These are phyloP conservation scores for Alternaria arborescens DNA, from an alignment of 2,329 filamentous ascomycete genomes.

Conservation along the genomic window DNA sequence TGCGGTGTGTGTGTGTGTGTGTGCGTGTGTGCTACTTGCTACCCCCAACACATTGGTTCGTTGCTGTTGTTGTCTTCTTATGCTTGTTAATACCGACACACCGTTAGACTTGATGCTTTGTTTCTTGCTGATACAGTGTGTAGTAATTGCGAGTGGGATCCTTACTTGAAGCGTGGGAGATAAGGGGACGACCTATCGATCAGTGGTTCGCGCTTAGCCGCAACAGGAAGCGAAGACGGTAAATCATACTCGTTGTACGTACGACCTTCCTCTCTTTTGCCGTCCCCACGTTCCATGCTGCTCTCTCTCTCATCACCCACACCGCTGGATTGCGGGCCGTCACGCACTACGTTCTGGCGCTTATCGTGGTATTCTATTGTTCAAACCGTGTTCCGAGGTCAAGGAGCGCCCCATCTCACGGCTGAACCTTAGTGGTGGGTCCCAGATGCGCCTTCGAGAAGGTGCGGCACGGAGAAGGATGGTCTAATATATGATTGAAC, in stretches of 20 bases:
- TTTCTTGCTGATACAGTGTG: slow-evolving; percentile 9
- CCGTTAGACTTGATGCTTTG: slow-evolving; percentile 2
- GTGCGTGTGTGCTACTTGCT: background rate
- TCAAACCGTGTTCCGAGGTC: slow-evolving; percentile 2
- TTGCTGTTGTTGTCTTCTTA: slow-evolving; percentile 4
- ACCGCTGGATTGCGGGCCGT: slow-evolving; percentile 5
- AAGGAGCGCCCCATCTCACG: slow-evolving; percentile 13
- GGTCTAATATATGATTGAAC: background rate
- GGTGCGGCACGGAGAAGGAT: slow-evolving; percentile 8
- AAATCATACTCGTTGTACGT: slow-evolving; percentile 4
- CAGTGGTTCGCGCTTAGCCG: slow-evolving; percentile 17
- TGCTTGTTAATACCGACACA: background rate
- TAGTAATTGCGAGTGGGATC: slow-evolving; percentile 9
- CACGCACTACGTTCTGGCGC: slow-evolving; percentile 5
- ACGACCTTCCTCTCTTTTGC: slow-evolving; percentile 5
- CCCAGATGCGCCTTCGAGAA: slow-evolving; percentile 10
- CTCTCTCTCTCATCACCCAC: background rate
- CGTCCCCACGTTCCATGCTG: background rate
- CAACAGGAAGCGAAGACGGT: background rate
- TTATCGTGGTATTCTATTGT: slow-evolving; percentile 1
- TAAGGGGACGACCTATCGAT: slow-evolving; percentile 11
- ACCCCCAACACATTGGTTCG: slow-evolving; percentile 5
- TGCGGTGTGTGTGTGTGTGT: background rate
- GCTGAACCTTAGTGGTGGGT: slow-evolving; percentile 14
- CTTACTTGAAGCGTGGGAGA: slow-evolving; percentile 6